Evolutionary conservation across 768 basidiomycete genomes (phyloP), one percentile per base, ranked within the genome.

Genomic region (Cyathus striatus): DNA sequence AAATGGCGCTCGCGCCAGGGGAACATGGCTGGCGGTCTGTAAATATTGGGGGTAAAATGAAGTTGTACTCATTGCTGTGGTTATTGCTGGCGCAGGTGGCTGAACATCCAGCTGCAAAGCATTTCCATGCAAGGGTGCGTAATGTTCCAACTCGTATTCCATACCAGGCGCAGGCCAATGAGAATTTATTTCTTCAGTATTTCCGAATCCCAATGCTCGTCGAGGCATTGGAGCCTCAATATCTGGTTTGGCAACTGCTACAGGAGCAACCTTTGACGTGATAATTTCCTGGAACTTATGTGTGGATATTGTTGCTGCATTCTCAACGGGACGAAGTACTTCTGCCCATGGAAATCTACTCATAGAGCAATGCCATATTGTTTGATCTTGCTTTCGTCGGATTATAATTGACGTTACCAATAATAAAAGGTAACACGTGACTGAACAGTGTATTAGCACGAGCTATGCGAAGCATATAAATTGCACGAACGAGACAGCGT

Each of bases 351-450:
- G 72, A 51, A 64, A 74, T 64, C 65, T 59, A 39, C 72, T 72
- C 21, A 80, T 68, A 45, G 64, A 62, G 32, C 68, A 64, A 20
- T 65, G 56, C 80, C 83, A 85, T 24, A 86, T 62, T 4, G 58
- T 57, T 17, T 67, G 58, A 49, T 79, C 75, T 10, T 70, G 64
- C 40, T 59, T 62, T 35, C 68, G 54, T 47, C 68, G 65, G 14
- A 72, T 61, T 35, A 76, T 49, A 18, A 53, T 49, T 35, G 70
- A 63, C 7, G 69, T 60, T n/a, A 70, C 54, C 17, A 73, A 54
- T 42, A 86, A 58, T 10, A 69, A 52, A 40, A 83, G 63, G 57
- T 86, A 86, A n/a, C 63, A 45, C 36, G 85, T 55, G 40, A 85
- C 84, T 87, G 44, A 4, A 27, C 9, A 37, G 41, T 33, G 35